Conservation (phyloP, 2,329 filamentous ascomycete species). For the Phoma sp. region DNA sequence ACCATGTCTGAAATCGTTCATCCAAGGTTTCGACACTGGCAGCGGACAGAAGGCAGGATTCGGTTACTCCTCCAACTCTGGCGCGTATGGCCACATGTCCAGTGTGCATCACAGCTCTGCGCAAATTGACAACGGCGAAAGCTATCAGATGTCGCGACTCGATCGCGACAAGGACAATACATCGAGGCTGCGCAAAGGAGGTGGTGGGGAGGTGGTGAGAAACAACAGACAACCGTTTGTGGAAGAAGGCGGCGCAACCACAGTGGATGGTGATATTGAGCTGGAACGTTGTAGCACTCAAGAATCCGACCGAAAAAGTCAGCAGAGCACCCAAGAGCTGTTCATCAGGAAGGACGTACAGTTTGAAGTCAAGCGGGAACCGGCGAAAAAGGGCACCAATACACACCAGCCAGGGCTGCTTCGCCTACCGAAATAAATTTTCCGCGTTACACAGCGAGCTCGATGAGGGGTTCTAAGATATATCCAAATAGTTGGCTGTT, state of each 20-base stretch:
- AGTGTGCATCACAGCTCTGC: conserved; percentile 15
- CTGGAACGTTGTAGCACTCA: conserved; percentile 11
- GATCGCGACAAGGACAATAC: neutral
- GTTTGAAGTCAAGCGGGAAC: conserved; percentile 25
- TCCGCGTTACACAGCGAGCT: too few relatives aligned
- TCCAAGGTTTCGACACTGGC: conserved; percentile 34
- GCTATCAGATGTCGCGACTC: conserved; percentile 19
- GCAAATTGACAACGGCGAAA: neutral
- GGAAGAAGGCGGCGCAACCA: too few relatives aligned
- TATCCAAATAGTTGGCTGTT: too few relatives aligned
- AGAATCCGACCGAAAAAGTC: conserved; percentile 22
- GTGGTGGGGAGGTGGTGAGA: neutral
- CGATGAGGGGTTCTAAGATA: too few relatives aligned
- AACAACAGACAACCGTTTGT: neutral
- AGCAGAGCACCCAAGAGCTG: conserved; percentile 32
- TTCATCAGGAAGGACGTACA: conserved; percentile 31
- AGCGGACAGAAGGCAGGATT: conserved; percentile 28
- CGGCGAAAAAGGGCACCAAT: neutral
- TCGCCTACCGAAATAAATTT: neutral
- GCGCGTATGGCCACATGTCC: conserved; percentile 1
- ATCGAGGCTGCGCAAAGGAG: neutral
- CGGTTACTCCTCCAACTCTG: conserved; percentile 17
- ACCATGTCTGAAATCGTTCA: conserved; percentile 37
- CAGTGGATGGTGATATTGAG: neutral
- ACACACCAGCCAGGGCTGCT: neutral